Base-by-base conservation (phyloP, 176 grass and related monocot genomes). In the Urochloa ruziziensis region DNA sequence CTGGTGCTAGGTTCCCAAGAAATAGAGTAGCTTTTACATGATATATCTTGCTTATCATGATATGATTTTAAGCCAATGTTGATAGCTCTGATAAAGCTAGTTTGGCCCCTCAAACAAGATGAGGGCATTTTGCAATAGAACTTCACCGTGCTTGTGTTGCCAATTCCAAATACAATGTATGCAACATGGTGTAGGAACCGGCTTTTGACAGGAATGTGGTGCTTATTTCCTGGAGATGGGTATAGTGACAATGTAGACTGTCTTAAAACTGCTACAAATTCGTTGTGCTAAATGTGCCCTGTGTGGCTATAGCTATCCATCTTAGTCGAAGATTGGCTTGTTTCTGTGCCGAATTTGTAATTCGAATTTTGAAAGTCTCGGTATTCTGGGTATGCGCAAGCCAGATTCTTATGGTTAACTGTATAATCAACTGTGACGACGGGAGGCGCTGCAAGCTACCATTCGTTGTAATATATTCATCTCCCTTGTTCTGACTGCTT, bases 21-120 rank as follows among this genome's bases (percentile, higher is more conserved):
- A 43, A 79, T 83, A 91, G 89, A 83, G 80, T 83, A 91, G 76
- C 33, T 67, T 87, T 83, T 64, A 83, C 5, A 57, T 90, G 14
- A 52, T 51, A 52, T 51, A 62, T 80, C 67, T 62, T 90, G 84
- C 83, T 75, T 80, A 80, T 79, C 67, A 52, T 83, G 67, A 53
- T 33, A 75, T 27, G 48, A 59, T n/a, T 78, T 67, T 78, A 68
- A 60, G 40, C 74, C 48, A 37, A 62, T 80, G 84, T 90, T 71
- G 84, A 75, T 83, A 91, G 84, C 46, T 80, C 62, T 59, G 86
- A 74, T 87, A 68, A 90, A 79, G 66, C 39, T 77, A 83, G 64
- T 83, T 83, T 51, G 42, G 83, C 58, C 66, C 62, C 63, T 53
- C 40, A 39, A 68, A 49, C 51, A 79, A 75, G 42, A 62, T 36